Percentiles rank a stretch among this genome's conserved stretches.
Evolutionary conservation across 1,284 basidiomycete genomes (phyloP).

Genomic region (Sphaerobolus stellatus): DNA sequence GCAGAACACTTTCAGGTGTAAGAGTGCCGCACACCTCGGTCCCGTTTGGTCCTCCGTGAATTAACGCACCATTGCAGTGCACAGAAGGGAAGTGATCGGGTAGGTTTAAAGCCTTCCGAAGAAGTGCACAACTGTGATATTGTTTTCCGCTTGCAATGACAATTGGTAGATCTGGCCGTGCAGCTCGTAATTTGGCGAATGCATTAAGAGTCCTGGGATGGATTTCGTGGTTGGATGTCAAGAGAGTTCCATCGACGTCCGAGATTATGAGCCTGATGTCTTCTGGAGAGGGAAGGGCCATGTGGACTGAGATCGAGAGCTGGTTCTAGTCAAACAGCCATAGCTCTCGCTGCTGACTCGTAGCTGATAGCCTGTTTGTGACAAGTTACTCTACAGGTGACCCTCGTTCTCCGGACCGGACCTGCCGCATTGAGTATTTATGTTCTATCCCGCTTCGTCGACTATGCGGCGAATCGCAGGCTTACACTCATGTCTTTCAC

Average conservation of each 20-base stretch:
- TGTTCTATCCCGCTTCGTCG: too few relatives aligned
- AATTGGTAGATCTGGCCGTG: slow-evolving; percentile 11
- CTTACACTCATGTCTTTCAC: slow-evolving; percentile 25
- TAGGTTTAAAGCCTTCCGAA: slow-evolving; percentile 10
- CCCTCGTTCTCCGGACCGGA: too few relatives aligned
- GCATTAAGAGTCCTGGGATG: slow-evolving; percentile 12
- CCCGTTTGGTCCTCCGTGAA: slow-evolving; percentile 6
- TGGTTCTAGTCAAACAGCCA: too few relatives aligned
- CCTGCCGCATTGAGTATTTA: too few relatives aligned
- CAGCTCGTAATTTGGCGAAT: slow-evolving; percentile 5
- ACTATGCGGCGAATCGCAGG: too few relatives aligned
- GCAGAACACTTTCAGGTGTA: background rate
- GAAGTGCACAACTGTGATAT: slow-evolving; percentile 4
- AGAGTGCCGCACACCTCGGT: background rate
- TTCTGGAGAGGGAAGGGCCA: slow-evolving; percentile 7
- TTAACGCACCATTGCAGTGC: slow-evolving; percentile 12
- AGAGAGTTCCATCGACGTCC: slow-evolving; percentile 14
- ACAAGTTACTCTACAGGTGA: too few relatives aligned
- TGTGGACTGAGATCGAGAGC: too few relatives aligned
- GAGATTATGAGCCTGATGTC: slow-evolving; percentile 13
- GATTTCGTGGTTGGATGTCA: slow-evolving; percentile 8
- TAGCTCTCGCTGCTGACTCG: too few relatives aligned
- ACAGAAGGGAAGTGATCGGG: slow-evolving; percentile 10
- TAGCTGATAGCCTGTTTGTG: too few relatives aligned
- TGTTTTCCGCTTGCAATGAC: slow-evolving; percentile 14